Evolutionary conservation across 805 yeast species (phyloP).

Genomic region (Barnettozyma populi): DNA sequence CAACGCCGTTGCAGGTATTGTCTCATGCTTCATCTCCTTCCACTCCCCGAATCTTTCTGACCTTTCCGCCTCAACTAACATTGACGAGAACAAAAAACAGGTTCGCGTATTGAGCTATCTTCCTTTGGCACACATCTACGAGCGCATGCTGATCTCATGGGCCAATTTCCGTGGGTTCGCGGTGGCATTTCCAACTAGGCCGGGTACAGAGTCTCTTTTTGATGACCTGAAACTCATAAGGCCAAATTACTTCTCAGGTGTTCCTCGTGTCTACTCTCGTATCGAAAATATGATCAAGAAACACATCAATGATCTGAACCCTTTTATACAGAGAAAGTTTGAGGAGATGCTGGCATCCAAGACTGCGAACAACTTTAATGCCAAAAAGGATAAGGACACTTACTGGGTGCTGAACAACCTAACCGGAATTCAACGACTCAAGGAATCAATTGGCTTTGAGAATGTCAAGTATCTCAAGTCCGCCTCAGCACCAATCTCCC

Average conservation of each 20-base stretch:
- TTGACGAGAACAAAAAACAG: conserved; percentile 22
- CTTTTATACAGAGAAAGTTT: conserved; percentile 14
- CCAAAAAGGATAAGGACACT: conserved; percentile 10
- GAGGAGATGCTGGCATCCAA: conserved; percentile 12
- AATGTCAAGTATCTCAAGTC: conserved; percentile 28
- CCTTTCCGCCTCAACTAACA: conserved; percentile 1
- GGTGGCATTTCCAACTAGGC: conserved; percentile 44
- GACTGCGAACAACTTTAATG: conserved; percentile 5
- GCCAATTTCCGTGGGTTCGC: conserved; percentile 32
- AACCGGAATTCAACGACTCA: conserved; percentile 33
- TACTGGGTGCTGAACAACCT: conserved; percentile 8
- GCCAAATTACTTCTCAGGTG: conserved; percentile 46
- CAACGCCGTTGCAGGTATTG: conserved; percentile 38
- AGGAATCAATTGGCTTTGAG: conserved; percentile 34
- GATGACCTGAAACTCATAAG: conserved; percentile 43
- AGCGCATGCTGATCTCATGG: conserved; percentile 37
- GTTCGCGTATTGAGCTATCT: conserved; percentile 34
- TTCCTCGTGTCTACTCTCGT: conserved; percentile 52
- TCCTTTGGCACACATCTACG: conserved; percentile 60
- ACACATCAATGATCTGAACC: conserved; percentile 11
- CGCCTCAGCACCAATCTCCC: conserved; percentile 61
- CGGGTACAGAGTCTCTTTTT: conserved; percentile 36
- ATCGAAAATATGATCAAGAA: conserved; percentile 43
- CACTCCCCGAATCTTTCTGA: conserved; percentile 5
- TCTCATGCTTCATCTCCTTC: conserved; percentile 14